Percentiles rank a stretch among this genome's conserved stretches.
phyloP scores from a whole-genome alignment of 441 rosid species.

The Pelargonium australe region DNA sequence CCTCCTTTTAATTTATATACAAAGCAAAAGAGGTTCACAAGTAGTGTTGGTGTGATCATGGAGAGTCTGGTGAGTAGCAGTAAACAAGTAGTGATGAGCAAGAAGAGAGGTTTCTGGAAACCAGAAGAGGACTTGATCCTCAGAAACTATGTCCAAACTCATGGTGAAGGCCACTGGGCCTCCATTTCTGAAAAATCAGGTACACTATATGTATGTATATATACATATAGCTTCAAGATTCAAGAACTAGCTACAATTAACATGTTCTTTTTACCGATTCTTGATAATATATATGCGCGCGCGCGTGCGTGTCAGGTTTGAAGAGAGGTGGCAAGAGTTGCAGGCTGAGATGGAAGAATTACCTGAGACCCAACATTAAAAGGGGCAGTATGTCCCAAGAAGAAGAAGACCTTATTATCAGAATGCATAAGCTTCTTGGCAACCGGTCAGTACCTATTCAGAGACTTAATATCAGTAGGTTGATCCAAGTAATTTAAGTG shows the following conservation, averaged over 20 bases:
- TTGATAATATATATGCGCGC: no score
- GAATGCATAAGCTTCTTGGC: conserved; percentile 67
- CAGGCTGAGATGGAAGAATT: conserved; percentile 66
- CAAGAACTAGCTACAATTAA: neutral
- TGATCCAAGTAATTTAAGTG: neutral
- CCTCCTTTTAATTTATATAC: neutral
- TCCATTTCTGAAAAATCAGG: conserved; percentile 53
- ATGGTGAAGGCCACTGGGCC: conserved; percentile 69
- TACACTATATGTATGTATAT: conserved; percentile 4
- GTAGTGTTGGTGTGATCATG: conserved; percentile 2
- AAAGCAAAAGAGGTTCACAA: neutral
- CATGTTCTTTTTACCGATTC: neutral
- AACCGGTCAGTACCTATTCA: conserved; percentile 34
- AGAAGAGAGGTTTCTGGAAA: conserved; percentile 53
- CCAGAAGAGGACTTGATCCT: conserved; percentile 57
- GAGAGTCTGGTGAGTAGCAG: neutral
- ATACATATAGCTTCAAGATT: neutral
- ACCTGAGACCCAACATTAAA: conserved; percentile 58
- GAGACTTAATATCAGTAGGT: neutral
- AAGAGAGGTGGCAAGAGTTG: conserved; percentile 67
- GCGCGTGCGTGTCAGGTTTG: conserved; percentile 30
- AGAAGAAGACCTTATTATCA: conserved; percentile 62
- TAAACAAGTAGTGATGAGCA: neutral
- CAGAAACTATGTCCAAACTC: conserved; percentile 43
- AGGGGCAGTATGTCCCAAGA: conserved; percentile 58